Conservation (phyloP, 345 rosid species). For the Sapria himalayana region DNA sequence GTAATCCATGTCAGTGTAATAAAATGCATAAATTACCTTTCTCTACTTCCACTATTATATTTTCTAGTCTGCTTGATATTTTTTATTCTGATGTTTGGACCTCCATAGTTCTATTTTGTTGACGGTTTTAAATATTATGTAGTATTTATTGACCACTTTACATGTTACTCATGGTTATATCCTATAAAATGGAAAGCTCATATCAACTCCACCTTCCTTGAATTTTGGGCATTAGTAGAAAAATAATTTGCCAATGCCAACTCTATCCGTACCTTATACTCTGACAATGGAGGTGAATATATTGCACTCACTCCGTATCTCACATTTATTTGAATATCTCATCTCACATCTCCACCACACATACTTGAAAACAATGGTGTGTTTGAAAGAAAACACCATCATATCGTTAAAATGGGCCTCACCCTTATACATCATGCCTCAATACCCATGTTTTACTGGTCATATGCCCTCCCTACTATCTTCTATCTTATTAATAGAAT, state of each 20-base stretch:
- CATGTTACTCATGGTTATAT: not conserved
- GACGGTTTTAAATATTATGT: not conserved
- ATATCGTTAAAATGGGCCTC: not conserved
- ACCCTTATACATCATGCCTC: not conserved
- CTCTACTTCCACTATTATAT: not conserved
- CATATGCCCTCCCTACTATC: not conserved
- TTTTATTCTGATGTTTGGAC: not conserved
- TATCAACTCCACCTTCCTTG: not conserved
- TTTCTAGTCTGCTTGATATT: not conserved
- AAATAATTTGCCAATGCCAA: not conserved
- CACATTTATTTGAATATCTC: not conserved
- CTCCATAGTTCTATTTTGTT: not conserved
- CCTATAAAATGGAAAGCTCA: not conserved
- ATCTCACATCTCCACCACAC: not conserved
- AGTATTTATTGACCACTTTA: not conserved
- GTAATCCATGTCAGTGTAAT: not conserved
- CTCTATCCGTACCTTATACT: not conserved
- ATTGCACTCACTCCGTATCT: not conserved
- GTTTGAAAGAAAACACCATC: not conserved
- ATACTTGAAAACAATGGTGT: not conserved
- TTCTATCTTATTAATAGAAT: not conserved
- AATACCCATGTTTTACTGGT: not conserved
- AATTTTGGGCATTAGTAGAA: not conserved
- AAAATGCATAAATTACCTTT: not conserved
- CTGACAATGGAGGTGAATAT: not conserved